A percentile compares a stretch with the other conserved stretches of the same genome.
Conservation (phyloP, 139 green algal genomes). For the Pseudopediastrum boryanum region DNA sequence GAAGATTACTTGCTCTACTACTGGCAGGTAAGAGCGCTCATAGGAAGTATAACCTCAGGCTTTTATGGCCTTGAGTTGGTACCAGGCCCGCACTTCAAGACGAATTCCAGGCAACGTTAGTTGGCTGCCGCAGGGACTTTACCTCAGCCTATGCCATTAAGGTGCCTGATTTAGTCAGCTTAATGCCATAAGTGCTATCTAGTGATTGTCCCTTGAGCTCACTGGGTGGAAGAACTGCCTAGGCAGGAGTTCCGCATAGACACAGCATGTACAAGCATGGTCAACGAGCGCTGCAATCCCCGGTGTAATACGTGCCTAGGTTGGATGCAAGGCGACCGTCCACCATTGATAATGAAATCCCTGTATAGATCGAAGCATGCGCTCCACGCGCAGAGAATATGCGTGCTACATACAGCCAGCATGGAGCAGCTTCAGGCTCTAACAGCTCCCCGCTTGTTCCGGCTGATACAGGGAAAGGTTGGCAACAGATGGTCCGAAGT, state of each 20-base stretch:
- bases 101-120: slow-evolving; percentile 6
- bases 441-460: neutral
- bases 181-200: neutral
- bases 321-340: neutral
- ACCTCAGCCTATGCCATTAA: neutral
- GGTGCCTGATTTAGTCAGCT: neutral
- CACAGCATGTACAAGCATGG: neutral
- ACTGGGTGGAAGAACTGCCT: too few relatives aligned
- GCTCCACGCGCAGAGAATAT: neutral
- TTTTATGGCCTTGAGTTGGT: neutral
- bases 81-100: neutral
- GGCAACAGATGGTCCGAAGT: slow-evolving; percentile 81
- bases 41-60: neutral
- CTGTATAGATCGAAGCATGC: too few relatives aligned
- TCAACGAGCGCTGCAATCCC: neutral
- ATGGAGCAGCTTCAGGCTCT: neutral
- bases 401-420: neutral
- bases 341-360: too few relatives aligned
- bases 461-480: slow-evolving; percentile 43
- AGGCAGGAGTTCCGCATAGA: too few relatives aligned
- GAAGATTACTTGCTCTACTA: slow-evolving; percentile 71
- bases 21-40: slow-evolving; percentile 56
- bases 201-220: neutral
- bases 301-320: neutral
- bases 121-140: neutral